Conservation (phyloP, 2,329 filamentous ascomycete species). For the Keithomyces neogunnii region DNA sequence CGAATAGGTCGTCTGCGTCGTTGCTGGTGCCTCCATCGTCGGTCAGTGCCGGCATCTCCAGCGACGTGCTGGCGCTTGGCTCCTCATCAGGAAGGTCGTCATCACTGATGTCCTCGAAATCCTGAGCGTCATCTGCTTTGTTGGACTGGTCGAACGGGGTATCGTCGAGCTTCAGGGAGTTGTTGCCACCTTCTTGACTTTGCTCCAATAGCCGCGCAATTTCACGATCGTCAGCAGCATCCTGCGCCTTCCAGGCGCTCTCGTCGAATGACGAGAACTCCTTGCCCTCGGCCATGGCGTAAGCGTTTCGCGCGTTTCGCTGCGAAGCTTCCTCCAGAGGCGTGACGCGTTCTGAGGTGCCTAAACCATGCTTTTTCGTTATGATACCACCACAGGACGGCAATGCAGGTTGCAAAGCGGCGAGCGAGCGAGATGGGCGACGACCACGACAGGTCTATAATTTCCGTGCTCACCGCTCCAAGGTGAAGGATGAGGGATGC, state of each 20-base stretch:
- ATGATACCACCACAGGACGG: not conserved
- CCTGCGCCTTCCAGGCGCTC: slow-evolving; percentile 31
- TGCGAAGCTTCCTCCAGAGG: slow-evolving; percentile 15
- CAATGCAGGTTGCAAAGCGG: not conserved
- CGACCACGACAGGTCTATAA: not conserved
- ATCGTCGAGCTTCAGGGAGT: slow-evolving; percentile 34
- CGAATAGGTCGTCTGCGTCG: slow-evolving; percentile 61
- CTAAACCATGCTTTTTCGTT: slow-evolving; percentile 19
- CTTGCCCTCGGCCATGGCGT: slow-evolving; percentile 23
- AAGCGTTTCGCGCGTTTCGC: slow-evolving; percentile 9
- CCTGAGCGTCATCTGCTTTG: slow-evolving; percentile 87
- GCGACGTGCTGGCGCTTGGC: slow-evolving; percentile 29
- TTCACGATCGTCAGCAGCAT: slow-evolving; percentile 39
- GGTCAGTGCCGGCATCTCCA: slow-evolving; percentile 44
- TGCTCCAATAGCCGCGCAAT: slow-evolving; percentile 37
- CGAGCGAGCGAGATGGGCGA: not conserved
- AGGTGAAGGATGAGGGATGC: not conserved
- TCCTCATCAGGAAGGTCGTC: slow-evolving; percentile 83
- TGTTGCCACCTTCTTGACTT: slow-evolving; percentile 28
- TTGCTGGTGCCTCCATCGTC: slow-evolving; percentile 54
- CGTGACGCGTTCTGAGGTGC: slow-evolving; percentile 9
- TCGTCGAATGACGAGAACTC: slow-evolving; percentile 27
- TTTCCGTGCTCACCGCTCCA: not conserved
- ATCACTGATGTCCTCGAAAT: slow-evolving; percentile 86
- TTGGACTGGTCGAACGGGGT: slow-evolving; percentile 53